Percentiles rank a stretch among this genome's conserved stretches.
Conservation (phyloP, 2,329 filamentous ascomycete genomes). For the Neurospora crassa region DNA sequence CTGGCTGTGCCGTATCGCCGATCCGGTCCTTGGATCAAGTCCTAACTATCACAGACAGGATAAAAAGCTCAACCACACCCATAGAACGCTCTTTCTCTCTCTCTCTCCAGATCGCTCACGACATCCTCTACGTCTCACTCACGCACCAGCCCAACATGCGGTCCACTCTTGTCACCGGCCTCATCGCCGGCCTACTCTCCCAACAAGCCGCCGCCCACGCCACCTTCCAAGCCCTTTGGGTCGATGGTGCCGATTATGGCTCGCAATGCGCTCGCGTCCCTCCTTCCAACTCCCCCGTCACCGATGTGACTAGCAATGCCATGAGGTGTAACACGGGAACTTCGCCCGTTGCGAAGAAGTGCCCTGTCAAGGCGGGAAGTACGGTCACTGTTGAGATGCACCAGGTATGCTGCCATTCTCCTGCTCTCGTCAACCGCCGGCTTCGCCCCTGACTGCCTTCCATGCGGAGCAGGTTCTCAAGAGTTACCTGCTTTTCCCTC, state of each 20-base stretch:
- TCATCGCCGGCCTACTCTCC: constrained; percentile 25
- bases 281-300: constrained; percentile 40
- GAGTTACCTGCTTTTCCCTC: background rate
- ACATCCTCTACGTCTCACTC: background rate
- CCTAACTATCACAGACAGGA: constrained; percentile 8
- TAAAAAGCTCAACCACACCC: background rate
- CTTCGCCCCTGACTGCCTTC: background rate
- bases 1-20: background rate
- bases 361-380: constrained; percentile 35
- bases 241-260: constrained; percentile 32
- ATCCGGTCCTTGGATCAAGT: background rate
- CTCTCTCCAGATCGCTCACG: background rate
- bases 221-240: constrained; percentile 42
- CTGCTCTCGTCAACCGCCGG: background rate
- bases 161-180: constrained; percentile 21
- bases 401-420: constrained; percentile 23
- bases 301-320: constrained; percentile 30
- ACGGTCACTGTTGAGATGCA: constrained; percentile 50
- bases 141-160: constrained; percentile 23
- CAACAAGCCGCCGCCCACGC: constrained; percentile 35
- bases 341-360: constrained; percentile 29
- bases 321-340: constrained; percentile 37
- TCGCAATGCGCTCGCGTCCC: constrained; percentile 39
- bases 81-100: background rate
- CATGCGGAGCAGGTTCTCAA: background rate